Percentiles rank a stretch among this genome's conserved stretches.
phyloP scores from a whole-genome alignment of 208 protist genomes.

The Blechomonas ayalai region DNA sequence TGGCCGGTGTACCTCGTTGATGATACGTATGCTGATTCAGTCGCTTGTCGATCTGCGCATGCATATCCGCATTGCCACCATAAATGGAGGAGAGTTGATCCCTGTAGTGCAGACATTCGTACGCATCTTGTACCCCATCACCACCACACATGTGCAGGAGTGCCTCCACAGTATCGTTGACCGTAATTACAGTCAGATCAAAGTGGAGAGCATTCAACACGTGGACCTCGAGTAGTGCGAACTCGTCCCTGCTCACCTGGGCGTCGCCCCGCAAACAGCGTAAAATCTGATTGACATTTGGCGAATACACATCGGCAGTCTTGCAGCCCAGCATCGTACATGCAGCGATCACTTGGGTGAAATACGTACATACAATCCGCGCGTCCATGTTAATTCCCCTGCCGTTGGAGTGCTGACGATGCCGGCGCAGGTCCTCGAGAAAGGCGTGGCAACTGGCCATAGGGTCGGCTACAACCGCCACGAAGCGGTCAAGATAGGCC shows the following conservation, averaged over 20 bases:
- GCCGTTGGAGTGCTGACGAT: neutral
- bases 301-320: constrained; percentile 60
- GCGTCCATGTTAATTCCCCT: constrained; percentile 15
- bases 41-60: neutral
- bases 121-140: constrained; percentile 13
- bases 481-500: constrained; percentile 60
- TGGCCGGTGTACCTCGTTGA: neutral
- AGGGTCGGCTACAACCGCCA: constrained; percentile 17
- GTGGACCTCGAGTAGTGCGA: constrained; percentile 41
- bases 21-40: neutral
- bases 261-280: constrained; percentile 31
- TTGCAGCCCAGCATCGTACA: constrained; percentile 79
- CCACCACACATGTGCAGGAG: constrained; percentile 41
- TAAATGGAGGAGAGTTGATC: neutral
- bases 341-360: constrained; percentile 63
- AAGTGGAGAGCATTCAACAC: constrained; percentile 14
- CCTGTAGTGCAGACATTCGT: constrained; percentile 12
- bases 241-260: constrained; percentile 29
- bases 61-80: neutral
- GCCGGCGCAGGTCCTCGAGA: neutral
- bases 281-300: constrained; percentile 44
- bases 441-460: neutral
- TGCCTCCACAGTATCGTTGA: constrained; percentile 34
- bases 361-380: constrained; percentile 32
- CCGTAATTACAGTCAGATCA: constrained; percentile 21